Evolutionary conservation across 2,329 filamentous ascomycete species (phyloP).

Genomic region (Ceratocystis cubensis): DNA sequence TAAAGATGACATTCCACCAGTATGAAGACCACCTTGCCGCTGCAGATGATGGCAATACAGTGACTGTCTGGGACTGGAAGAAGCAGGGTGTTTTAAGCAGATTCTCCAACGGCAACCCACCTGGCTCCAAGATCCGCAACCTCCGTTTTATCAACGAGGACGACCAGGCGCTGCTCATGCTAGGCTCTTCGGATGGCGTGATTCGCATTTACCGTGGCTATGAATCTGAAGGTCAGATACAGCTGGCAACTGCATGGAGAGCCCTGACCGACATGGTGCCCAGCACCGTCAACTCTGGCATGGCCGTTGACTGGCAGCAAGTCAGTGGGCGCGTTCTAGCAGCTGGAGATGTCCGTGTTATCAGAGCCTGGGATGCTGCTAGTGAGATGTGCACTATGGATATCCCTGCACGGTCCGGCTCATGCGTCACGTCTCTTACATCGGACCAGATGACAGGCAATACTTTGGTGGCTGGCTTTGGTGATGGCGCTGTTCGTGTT

Average conservation of each 20-base stretch:
- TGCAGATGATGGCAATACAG: conserved; percentile 81
- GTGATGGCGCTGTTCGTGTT: conserved; percentile 84
- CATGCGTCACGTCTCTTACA: conserved; percentile 88
- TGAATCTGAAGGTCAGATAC: conserved; percentile 60
- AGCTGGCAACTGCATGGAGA: conserved; percentile 82
- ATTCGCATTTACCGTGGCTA: conserved; percentile 90
- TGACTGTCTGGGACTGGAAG: conserved; percentile 91
- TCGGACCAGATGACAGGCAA: conserved; percentile 97
- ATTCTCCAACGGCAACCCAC: conserved; percentile 90
- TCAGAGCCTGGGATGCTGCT: conserved; percentile 90
- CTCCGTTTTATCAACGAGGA: conserved; percentile 98
- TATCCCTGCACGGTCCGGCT: conserved; percentile 85
- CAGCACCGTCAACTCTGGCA: conserved; percentile 84
- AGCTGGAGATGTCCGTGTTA: conserved; percentile 88
- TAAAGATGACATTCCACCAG: conserved; percentile 92
- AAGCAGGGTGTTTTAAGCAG: conserved; percentile 59
- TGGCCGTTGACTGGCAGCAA: conserved; percentile 98
- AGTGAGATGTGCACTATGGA: conserved; percentile 87
- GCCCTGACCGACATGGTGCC: conserved; percentile 88
- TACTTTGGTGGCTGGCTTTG: conserved; percentile 90
- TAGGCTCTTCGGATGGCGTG: conserved; percentile 87
- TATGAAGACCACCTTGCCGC: conserved; percentile 94
- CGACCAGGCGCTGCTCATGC: conserved; percentile 87
- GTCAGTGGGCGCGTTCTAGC: conserved; percentile 92
- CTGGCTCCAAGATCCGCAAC: conserved; percentile 83